A percentile compares a stretch with the other conserved stretches of the same genome.
phyloP scores from a whole-genome alignment of 2,329 filamentous ascomycete genomes.

The Blastomyces gilchristii region DNA sequence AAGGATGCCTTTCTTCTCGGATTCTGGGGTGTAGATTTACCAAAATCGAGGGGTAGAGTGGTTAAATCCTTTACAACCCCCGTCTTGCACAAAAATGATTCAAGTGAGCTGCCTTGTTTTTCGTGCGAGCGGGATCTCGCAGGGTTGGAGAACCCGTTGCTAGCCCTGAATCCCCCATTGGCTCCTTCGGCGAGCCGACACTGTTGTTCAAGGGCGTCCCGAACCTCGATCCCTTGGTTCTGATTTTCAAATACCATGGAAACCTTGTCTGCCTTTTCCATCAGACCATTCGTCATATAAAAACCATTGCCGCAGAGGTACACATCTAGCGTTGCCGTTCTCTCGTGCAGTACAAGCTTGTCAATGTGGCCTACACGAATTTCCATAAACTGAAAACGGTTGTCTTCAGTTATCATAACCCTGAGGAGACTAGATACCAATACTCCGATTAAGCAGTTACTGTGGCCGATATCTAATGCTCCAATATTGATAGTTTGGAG shows the following conservation, averaged over 20 bases:
- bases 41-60: background rate
- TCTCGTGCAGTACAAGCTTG: background rate
- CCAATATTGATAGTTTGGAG: background rate
- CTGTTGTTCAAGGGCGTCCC: background rate
- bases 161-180: background rate
- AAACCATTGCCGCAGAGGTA: background rate
- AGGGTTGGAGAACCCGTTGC: background rate
- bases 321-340: background rate
- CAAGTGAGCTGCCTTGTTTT: background rate
- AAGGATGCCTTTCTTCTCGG: constrained; percentile 1
- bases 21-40: background rate
- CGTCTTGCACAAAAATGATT: background rate
- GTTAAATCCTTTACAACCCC: background rate
- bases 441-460: background rate
- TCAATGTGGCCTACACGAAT: constrained; percentile 3
- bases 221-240: background rate
- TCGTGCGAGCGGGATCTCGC: background rate
- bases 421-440: constrained; percentile 1
- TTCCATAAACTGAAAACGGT: constrained; percentile 6
- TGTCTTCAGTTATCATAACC: constrained; percentile 1
- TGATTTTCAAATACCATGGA: constrained; percentile 1
- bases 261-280: background rate
- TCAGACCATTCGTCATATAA: constrained; percentile 5
- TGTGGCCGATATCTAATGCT: background rate
- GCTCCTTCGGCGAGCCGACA: background rate